These are phyloP conservation scores for Oryza glumipatula DNA, from an alignment of 176 grass and related monocot genomes.

Conservation along the genomic window DNA sequence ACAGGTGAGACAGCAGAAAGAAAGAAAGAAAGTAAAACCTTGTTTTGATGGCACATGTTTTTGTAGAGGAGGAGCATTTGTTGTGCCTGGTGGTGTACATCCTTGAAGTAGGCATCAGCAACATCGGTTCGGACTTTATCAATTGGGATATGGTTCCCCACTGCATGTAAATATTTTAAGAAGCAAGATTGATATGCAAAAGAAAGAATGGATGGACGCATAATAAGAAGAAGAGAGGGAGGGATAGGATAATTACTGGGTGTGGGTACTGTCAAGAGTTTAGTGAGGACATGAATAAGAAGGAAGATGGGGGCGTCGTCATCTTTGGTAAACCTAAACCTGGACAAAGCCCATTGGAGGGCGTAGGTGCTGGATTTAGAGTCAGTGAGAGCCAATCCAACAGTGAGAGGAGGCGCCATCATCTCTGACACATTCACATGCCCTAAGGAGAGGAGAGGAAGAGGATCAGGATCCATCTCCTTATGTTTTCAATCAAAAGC, in stretches of 20 bases:
- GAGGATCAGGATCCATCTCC: too few species aligned
- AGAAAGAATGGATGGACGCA: neutral
- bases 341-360: conserved; percentile 42
- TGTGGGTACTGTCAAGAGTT: conserved; percentile 32
- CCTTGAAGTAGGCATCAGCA: conserved; percentile 22
- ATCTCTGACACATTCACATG: too few species aligned
- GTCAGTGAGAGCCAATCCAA: conserved; percentile 30
- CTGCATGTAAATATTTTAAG: neutral
- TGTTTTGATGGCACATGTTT: conserved; percentile 31
- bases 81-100: conserved; percentile 13
- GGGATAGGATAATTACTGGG: neutral
- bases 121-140: conserved; percentile 16
- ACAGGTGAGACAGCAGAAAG: too few species aligned
- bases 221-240: neutral
- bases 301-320: conserved; percentile 1
- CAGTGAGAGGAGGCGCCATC: neutral
- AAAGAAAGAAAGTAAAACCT: neutral
- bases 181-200: too few species aligned
- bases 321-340: neutral
- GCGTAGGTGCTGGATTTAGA: conserved; percentile 17
- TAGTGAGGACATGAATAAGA: conserved; percentile 35
- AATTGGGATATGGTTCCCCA: conserved; percentile 44
- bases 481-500: too few species aligned
- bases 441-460: too few species aligned
- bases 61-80: conserved; percentile 40